Conservation (phyloP, 2,329 filamentous ascomycete species). For the Sclerotiophoma versabilis region DNA sequence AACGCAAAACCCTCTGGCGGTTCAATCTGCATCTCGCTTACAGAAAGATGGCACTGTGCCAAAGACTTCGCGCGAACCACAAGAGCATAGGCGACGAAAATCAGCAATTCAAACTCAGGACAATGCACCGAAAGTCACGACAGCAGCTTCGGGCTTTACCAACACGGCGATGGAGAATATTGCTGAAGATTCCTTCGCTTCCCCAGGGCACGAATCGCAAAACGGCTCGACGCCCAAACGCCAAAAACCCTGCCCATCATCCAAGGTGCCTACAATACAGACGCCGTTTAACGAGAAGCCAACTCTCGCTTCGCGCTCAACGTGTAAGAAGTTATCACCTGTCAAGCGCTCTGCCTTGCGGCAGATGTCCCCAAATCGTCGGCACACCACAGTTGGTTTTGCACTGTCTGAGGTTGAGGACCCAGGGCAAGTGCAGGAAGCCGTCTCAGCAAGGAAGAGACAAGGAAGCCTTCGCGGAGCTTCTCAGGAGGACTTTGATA, state of each 20-base stretch:
- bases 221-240: constrained; percentile 53
- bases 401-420: constrained; percentile 25
- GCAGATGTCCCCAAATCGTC: constrained; percentile 45
- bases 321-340: constrained; percentile 26
- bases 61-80: constrained; percentile 19
- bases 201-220: constrained; percentile 24
- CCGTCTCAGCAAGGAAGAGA: constrained; percentile 15
- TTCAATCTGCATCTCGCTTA: constrained; percentile 19
- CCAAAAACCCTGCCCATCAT: constrained; percentile 42
- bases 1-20: constrained; percentile 19
- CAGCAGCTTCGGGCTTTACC: constrained; percentile 8
- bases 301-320: constrained; percentile 14
- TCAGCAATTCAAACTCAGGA: constrained; percentile 24
- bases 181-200: constrained; percentile 34
- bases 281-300: constrained; percentile 36
- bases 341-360: constrained; percentile 38
- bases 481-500: constrained; percentile 46
- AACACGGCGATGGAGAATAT: constrained; percentile 27
- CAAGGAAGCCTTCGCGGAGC: constrained; percentile 27
- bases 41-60: constrained; percentile 19
- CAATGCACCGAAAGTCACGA: background rate
- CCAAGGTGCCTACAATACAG: constrained; percentile 39
- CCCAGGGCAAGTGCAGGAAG: constrained; percentile 7
- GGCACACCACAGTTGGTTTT: constrained; percentile 40
- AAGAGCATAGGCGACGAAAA: constrained; percentile 35